Conservation (phyloP, 441 rosid genomes). For the Flueggea neowawraea region DNA sequence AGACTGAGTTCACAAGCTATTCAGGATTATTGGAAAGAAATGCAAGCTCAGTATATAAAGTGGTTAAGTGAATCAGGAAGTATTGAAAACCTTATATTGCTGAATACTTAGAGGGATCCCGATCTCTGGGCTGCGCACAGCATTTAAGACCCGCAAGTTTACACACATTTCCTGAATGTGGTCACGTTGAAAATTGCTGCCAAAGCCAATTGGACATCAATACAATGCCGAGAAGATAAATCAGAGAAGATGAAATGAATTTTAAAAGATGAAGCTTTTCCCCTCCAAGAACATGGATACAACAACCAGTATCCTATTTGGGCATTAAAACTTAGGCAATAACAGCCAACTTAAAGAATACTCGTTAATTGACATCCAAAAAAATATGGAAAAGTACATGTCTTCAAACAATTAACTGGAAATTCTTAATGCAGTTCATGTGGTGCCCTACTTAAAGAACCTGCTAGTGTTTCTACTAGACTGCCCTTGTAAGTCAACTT, state of each 20-base stretch:
- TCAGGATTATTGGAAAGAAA: constrained; percentile 21
- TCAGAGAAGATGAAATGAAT: constrained; percentile 24
- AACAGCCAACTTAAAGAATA: no score
- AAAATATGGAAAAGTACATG: no score
- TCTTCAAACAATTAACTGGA: no score
- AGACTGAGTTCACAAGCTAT: constrained; percentile 45
- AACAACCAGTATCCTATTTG: neutral
- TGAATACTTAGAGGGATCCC: constrained; percentile 93
- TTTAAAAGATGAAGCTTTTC: neutral
- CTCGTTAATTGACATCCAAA: no score
- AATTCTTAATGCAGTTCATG: no score
- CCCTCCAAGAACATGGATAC: constrained; percentile 1
- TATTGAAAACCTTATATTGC: constrained; percentile 77
- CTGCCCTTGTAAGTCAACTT: neutral
- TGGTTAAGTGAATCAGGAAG: constrained; percentile 15
- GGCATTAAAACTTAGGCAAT: no score
- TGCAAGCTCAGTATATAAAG: constrained; percentile 11
- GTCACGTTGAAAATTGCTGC: constrained; percentile 94
- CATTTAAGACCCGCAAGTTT: constrained; percentile 89
- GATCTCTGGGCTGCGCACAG: constrained; percentile 71
- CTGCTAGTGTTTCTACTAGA: neutral
- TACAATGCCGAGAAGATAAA: constrained; percentile 50
- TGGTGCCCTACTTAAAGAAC: neutral
- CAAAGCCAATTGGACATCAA: constrained; percentile 69
- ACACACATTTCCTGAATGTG: constrained; percentile 91